phyloP scores from a whole-genome alignment of 257 asterid species.

The Jacaranda copaia region DNA sequence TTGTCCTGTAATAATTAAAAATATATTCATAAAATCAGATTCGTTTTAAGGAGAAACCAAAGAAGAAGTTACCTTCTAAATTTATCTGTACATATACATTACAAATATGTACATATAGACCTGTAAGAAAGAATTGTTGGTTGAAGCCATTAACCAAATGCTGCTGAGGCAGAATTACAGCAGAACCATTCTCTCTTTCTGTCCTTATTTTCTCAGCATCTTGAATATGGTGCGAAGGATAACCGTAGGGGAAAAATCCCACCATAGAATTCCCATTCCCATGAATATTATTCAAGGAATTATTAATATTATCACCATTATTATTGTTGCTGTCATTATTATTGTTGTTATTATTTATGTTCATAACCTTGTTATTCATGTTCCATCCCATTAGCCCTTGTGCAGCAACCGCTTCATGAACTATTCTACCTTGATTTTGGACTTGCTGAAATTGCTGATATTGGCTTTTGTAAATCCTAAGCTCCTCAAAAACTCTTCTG shows the following conservation, averaged over 20 bases:
- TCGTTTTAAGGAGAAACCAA: neutral
- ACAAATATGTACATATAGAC: constrained; percentile 29
- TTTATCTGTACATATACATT: neutral
- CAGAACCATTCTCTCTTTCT: constrained; percentile 46
- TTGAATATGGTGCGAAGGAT: constrained; percentile 43
- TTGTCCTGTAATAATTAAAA: constrained; percentile 47
- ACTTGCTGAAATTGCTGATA: constrained; percentile 45
- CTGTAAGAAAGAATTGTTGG: constrained; percentile 60
- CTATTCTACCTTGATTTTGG: constrained; percentile 44
- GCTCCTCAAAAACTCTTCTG: constrained; percentile 61
- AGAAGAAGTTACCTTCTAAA: neutral
- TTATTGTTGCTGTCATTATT: constrained; percentile 18
- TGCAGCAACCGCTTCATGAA: constrained; percentile 44
- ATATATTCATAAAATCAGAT: neutral
- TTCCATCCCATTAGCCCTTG: constrained; percentile 58
- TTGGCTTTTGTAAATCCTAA: constrained; percentile 59
- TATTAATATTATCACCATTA: constrained; percentile 22
- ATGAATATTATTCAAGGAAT: constrained; percentile 35
- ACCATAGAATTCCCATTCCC: constrained; percentile 39
- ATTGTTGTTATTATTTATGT: neutral
- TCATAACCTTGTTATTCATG: constrained; percentile 34
- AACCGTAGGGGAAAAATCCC: constrained; percentile 48
- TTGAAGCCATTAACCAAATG: constrained; percentile 52
- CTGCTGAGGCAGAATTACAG: constrained; percentile 58
- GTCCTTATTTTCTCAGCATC: constrained; percentile 49